Conservation (phyloP, 1,139 yeast genomes). For the Diutina pseudorugosa region DNA sequence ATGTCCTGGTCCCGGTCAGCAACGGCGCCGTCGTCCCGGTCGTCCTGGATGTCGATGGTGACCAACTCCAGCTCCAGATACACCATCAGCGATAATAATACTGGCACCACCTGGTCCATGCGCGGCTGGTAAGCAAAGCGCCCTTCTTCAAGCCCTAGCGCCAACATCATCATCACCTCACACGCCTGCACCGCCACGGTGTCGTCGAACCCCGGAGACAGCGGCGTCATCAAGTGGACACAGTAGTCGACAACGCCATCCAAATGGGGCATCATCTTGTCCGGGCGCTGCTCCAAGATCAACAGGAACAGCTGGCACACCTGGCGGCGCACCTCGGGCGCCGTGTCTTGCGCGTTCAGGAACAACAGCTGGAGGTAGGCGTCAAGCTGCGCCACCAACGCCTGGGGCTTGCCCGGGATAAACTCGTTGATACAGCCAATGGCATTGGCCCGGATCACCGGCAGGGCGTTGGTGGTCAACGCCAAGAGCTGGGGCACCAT, state of each 20-base stretch:
- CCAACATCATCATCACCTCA: constrained; percentile 72
- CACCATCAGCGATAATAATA: constrained; percentile 71
- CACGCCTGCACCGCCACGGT: constrained; percentile 85
- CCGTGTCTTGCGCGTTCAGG: constrained; percentile 45
- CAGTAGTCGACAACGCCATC: constrained; percentile 79
- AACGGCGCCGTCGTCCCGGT: constrained; percentile 48
- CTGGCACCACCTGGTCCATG: constrained; percentile 56
- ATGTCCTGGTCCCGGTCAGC: constrained; percentile 86
- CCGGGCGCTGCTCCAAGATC: constrained; percentile 69
- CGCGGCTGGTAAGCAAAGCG: constrained; percentile 40
- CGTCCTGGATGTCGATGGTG: constrained; percentile 57
- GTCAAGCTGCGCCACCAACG: constrained; percentile 55
- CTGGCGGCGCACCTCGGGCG: constrained; percentile 53
- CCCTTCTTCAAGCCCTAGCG: constrained; percentile 36
- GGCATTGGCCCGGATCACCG: constrained; percentile 46
- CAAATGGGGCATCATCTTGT: constrained; percentile 66
- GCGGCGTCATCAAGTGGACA: constrained; percentile 54
- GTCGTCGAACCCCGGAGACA: constrained; percentile 35
- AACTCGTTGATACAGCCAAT: constrained; percentile 71
- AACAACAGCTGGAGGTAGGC: constrained; percentile 50
- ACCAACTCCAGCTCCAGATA: constrained; percentile 75
- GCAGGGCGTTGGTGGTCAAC: constrained; percentile 30
- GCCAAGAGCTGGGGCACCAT: constrained; percentile 46
- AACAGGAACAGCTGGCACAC: constrained; percentile 72
- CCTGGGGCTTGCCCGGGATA: constrained; percentile 55